These are phyloP conservation scores for Lachnellula hyalina DNA, from an alignment of 2,329 filamentous ascomycete genomes.

Conservation along the genomic window DNA sequence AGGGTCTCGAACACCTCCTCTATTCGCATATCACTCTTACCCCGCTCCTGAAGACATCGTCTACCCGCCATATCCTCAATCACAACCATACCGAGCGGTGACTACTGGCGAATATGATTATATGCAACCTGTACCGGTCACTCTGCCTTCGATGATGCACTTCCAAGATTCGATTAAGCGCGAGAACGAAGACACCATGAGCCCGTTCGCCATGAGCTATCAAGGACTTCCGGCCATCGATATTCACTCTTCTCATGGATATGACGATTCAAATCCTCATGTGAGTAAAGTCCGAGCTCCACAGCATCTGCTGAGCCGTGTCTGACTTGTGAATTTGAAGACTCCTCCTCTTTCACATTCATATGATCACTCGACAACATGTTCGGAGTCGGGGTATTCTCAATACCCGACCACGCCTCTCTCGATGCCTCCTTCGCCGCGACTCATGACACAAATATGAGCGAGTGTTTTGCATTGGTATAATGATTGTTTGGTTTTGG, in stretches of 20 bases:
- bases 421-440: constrained; percentile 67
- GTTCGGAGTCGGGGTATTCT: constrained; percentile 52
- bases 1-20: constrained; percentile 65
- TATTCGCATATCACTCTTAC: constrained; percentile 63
- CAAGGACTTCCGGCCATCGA: constrained; percentile 58
- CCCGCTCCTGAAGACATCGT: constrained; percentile 60
- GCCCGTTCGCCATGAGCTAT: constrained; percentile 61
- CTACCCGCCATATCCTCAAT: constrained; percentile 53
- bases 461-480: constrained; percentile 1
- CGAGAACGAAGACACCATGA: constrained; percentile 57
- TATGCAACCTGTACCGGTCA: constrained; percentile 50
- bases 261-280: constrained; percentile 66
- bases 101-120: constrained; percentile 47
- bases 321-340: constrained; percentile 38
- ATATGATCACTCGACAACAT: constrained; percentile 61
- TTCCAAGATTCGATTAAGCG: constrained; percentile 63
- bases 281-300: constrained; percentile 52
- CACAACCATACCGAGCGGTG: constrained; percentile 49
- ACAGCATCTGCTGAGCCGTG: constrained; percentile 5
- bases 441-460: constrained; percentile 37
- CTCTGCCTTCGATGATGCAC: constrained; percentile 60
- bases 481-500: constrained; percentile 6
- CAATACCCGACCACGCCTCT: constrained; percentile 64
- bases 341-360: constrained; percentile 73
- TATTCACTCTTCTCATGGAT: constrained; percentile 53